Percentiles rank a stretch among this genome's conserved stretches.
Conservation (phyloP, 805 yeast genomes). For the Nematodospora valgi region DNA sequence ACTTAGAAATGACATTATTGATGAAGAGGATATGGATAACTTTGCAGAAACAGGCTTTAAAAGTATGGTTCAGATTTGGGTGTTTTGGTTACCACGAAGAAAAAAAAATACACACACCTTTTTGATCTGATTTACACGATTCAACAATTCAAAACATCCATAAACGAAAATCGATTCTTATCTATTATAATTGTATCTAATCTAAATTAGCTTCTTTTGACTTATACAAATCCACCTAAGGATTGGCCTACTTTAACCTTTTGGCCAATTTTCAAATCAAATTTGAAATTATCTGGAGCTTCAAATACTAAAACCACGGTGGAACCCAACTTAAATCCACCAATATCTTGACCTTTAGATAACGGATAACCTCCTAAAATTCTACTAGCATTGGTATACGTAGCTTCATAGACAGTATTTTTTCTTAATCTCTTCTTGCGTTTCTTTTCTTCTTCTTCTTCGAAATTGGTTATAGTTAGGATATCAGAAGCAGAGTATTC, state of each 20-base stretch:
- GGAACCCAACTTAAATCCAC: conserved; percentile 94
- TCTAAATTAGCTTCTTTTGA: background rate
- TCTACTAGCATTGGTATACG: conserved; percentile 75
- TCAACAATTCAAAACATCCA: background rate
- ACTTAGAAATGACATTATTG: conserved; percentile 43
- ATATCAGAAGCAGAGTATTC: conserved; percentile 12
- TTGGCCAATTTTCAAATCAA: conserved; percentile 68
- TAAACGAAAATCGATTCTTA: background rate
- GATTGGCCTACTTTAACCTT: conserved; percentile 81
- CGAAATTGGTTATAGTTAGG: conserved; percentile 12
- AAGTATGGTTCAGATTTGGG: too few species aligned
- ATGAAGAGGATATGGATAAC: too few species aligned
- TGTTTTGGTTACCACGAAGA: too few species aligned
- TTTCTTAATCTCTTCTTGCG: conserved; percentile 49
- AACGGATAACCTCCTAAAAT: conserved; percentile 84
- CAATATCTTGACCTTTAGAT: conserved; percentile 89
- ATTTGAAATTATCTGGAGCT: conserved; percentile 81
- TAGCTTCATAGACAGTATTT: conserved; percentile 90
- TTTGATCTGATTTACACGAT: too few species aligned
- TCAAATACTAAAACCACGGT: conserved; percentile 97
- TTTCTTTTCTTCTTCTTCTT: conserved; percentile 15
- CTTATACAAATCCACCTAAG: conserved; percentile 50
- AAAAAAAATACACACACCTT: too few species aligned
- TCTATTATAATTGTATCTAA: background rate
- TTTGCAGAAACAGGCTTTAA: too few species aligned